Evolutionary conservation across 1,284 basidiomycete genomes (phyloP).

Genomic region (Irpex sp.): DNA sequence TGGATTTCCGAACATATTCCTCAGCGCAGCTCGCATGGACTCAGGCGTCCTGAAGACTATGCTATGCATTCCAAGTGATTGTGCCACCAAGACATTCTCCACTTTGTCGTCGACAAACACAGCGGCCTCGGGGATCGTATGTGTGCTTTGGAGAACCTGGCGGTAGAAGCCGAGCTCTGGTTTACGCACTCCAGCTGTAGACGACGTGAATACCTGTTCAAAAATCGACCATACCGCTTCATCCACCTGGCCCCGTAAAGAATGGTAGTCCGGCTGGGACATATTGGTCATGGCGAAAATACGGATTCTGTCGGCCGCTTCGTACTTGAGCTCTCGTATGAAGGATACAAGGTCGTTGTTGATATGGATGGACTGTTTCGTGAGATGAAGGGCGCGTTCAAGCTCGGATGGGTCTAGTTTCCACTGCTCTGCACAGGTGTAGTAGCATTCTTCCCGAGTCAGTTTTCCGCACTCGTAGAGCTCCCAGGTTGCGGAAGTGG

Average conservation of each 20-base stretch:
- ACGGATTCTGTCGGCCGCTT: constrained; percentile 37
- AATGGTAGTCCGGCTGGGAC: constrained; percentile 53
- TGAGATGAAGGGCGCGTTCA: constrained; percentile 45
- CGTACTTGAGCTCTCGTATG: constrained; percentile 50
- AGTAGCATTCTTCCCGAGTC: constrained; percentile 51
- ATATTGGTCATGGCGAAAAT: constrained; percentile 69
- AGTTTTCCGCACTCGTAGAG: constrained; percentile 62
- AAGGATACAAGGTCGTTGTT: constrained; percentile 50
- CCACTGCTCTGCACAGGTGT: constrained; percentile 45
- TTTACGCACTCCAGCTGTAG: constrained; percentile 54
- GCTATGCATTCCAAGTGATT: constrained; percentile 63
- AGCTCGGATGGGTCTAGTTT: constrained; percentile 44
- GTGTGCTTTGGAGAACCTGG: constrained; percentile 52
- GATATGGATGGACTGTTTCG: constrained; percentile 48
- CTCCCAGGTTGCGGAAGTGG: constrained; percentile 58
- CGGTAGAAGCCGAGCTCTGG: constrained; percentile 64
- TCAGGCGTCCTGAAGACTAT: constrained; percentile 53
- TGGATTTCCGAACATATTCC: constrained; percentile 16
- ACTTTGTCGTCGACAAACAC: constrained; percentile 69
- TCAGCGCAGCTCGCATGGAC: constrained; percentile 51
- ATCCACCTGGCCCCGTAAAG: constrained; percentile 42
- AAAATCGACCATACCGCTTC: constrained; percentile 57
- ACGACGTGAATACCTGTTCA: constrained; percentile 56
- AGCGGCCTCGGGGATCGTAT: constrained; percentile 49
- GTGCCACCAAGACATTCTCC: constrained; percentile 65